phyloP scores from a whole-genome alignment of 164 flowering plant genomes.

The Tinospora cordifolia region DNA sequence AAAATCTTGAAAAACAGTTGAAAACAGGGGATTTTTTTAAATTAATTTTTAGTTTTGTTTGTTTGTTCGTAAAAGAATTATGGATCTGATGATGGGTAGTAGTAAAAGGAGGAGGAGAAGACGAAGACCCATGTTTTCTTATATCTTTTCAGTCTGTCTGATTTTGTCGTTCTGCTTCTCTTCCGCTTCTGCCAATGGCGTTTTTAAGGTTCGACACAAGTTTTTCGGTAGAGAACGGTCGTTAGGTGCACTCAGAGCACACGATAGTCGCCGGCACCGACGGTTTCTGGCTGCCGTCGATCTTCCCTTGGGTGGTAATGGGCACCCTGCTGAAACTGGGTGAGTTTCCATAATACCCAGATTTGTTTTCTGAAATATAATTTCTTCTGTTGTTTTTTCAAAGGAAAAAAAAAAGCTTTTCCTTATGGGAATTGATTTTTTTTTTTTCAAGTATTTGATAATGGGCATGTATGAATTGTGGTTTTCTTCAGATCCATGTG shows the following conservation, averaged over 20 bases:
- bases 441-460: not conserved
- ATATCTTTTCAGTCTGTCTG: not conserved
- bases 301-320: constrained; percentile 58
- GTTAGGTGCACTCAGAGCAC: constrained; percentile 38
- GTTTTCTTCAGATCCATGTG: not conserved
- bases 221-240: constrained; percentile 39
- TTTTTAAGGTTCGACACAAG: constrained; percentile 47
- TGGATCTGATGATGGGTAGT: not conserved
- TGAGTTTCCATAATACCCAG: constrained; percentile 9
- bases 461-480: not conserved
- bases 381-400: not conserved
- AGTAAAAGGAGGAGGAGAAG: not conserved
- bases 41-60: too few species aligned
- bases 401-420: not conserved
- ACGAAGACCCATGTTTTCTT: not conserved
- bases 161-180: not conserved
- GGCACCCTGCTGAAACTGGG: constrained; percentile 63
- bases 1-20: not conserved
- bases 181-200: constrained; percentile 14
- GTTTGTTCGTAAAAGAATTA: not conserved
- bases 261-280: constrained; percentile 50
- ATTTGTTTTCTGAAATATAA: not conserved
- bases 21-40: not conserved
- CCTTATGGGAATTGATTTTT: not conserved
- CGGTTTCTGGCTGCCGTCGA: constrained; percentile 55